These are phyloP conservation scores for Rhipidocladum racemiflorum DNA, from an alignment of 176 grass and related monocot genomes.

Conservation along the genomic window DNA sequence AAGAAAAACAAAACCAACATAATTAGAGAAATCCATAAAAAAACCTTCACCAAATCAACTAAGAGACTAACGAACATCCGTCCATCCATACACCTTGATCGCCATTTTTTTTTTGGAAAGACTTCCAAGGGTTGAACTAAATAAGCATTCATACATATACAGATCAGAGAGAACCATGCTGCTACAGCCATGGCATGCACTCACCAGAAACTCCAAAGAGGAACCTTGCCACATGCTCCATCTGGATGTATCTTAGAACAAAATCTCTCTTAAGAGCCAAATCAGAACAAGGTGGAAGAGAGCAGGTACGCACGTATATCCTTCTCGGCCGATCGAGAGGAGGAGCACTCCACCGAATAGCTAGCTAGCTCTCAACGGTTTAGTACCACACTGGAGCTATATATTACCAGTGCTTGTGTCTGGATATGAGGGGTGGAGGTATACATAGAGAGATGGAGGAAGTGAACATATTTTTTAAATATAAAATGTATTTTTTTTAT, in stretches of 20 bases:
- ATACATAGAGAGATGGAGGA: slow-evolving; percentile 5
- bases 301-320: background rate
- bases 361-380: background rate
- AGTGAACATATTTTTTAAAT: too few species aligned
- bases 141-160: background rate
- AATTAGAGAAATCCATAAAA: background rate
- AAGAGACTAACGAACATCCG: background rate
- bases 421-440: background rate
- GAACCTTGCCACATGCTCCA: slow-evolving; percentile 69
- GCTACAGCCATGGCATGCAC: slow-evolving; percentile 6
- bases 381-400: background rate
- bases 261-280: background rate
- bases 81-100: background rate
- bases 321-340: background rate
- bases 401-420: background rate
- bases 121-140: background rate
- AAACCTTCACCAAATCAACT: background rate
- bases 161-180: background rate
- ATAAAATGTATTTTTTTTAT: too few species aligned
- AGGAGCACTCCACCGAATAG: background rate
- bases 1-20: background rate
- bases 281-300: background rate
- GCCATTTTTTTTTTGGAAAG: background rate
- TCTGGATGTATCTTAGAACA: background rate
- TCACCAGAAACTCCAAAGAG: slow-evolving; percentile 71